Evolutionary conservation across 169 alveolate species (phyloP), one percentile per base, ranked within the genome.

Genomic region (Cryptosporidium canis): DNA sequence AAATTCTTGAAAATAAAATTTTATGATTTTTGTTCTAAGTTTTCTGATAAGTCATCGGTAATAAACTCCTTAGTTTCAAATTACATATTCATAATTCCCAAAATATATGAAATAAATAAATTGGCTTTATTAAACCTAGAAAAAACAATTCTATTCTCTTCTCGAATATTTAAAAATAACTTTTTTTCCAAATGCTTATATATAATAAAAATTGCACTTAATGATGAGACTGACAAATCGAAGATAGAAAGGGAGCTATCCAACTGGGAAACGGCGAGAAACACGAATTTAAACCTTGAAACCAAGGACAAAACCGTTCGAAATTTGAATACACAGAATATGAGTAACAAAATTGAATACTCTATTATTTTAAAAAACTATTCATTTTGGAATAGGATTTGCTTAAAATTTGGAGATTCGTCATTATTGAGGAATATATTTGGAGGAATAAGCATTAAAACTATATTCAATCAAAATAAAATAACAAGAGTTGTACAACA

Each of bases 401-500:
- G 97, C 45, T 90, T 96, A 64, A 83, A 90, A 58, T 90, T 95
- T 29, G 91, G 93, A 37, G 98, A 95, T 66, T 94, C 95, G 97
- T 96, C 98, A 21, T 93, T 95, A 85, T 91, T 95, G 56, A 94
- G 90, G 41, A 92, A 90, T 67, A 93, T 95, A 84, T 95, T 95
- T 90, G 98, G 94, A 90, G 95, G 93, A 66, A 96, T 96, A 3
- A 33, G 93, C 39, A 64, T 94, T 33, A 95, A 93, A 16, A 92
- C 93, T 85, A 82, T 96, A 24, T 96, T 95, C 83, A 96, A 95
- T 7, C 95, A 94, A 87, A 93, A 96, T 18, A 95, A 95, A 67
- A 35, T 96, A 9, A 95, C 98, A 1, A 93, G 92, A 3, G 96
- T 97, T 16, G 83, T 96, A 14, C 85, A 95, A 63, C 97, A 95